Percentiles rank a stretch among this genome's conserved stretches.
phyloP scores from a whole-genome alignment of 2,329 filamentous ascomycete genomes.

The Botryosphaeria agaves region DNA sequence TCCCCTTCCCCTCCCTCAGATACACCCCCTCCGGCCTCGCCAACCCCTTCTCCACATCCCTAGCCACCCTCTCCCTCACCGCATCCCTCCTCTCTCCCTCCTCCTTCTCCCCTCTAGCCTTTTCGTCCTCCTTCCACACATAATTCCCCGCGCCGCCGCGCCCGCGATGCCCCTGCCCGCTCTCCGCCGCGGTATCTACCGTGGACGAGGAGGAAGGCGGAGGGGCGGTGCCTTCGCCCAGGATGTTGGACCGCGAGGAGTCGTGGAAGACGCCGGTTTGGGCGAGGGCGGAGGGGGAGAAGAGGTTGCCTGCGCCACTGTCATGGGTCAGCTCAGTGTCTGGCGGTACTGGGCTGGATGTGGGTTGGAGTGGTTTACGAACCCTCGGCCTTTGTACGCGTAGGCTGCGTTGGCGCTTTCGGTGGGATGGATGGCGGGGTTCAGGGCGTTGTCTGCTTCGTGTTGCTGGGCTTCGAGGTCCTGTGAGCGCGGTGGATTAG shows the following conservation, averaged over 20 bases:
- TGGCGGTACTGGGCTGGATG: conserved; percentile 11
- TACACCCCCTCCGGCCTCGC: conserved; percentile 21
- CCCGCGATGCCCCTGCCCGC: conserved; percentile 9
- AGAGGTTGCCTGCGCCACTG: conserved; percentile 30
- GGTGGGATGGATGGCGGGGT: conserved; percentile 4
- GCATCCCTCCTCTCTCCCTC: conserved; percentile 9
- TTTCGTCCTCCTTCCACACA: conserved; percentile 9
- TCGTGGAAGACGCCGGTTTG: conserved; percentile 20
- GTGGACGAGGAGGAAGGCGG: conserved; percentile 9
- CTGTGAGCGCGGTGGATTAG: conserved; percentile 6
- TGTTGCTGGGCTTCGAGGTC: conserved; percentile 22
- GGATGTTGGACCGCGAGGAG: conserved; percentile 2
- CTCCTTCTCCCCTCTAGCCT: conserved; percentile 8
- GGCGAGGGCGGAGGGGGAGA: conserved; percentile 21
- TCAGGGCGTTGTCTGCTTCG: conserved; percentile 6
- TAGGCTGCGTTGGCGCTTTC: background rate
- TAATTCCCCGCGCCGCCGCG: conserved; percentile 31
- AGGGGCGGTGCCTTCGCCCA: conserved; percentile 16
- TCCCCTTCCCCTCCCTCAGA: conserved; percentile 6
- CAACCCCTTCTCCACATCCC: conserved; percentile 21
- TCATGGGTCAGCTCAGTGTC: conserved; percentile 25
- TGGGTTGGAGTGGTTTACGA: conserved; percentile 1
- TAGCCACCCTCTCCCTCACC: conserved; percentile 19
- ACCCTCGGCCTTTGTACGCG: background rate
- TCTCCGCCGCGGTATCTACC: conserved; percentile 14